Evolutionary conservation across 106 monocot species (phyloP).

Genomic region (Apostasia shenzhenica): DNA sequence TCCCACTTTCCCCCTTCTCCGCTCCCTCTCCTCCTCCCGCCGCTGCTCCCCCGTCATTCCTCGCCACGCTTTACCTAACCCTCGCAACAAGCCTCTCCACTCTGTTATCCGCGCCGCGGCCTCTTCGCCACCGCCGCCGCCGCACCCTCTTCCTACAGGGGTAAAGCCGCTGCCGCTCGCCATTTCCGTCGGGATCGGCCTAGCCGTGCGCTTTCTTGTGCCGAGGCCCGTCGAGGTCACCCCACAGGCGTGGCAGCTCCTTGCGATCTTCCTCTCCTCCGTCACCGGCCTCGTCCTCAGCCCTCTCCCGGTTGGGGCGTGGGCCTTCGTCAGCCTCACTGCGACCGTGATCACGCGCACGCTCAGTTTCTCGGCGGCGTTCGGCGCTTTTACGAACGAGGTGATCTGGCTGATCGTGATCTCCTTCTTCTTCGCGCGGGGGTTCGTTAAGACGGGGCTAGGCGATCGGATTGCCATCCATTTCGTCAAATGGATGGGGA

Average conservation of each 20-base stretch:
- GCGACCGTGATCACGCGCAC: conserved; percentile 50
- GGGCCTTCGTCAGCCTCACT: conserved; percentile 83
- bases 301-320: conserved; percentile 90
- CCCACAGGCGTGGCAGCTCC: conserved; percentile 81
- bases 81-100: neutral
- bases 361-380: conserved; percentile 69
- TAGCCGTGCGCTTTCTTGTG: conserved; percentile 61
- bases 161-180: conserved; percentile 61
- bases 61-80: conserved; percentile 2
- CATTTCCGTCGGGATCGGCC: conserved; percentile 65
- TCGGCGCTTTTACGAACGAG: conserved; percentile 75
- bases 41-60: neutral
- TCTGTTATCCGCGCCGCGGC: conserved; percentile 4
- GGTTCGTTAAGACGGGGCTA: conserved; percentile 92
- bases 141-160: conserved; percentile 18
- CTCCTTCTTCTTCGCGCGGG: conserved; percentile 95
- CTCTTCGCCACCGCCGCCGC: conserved; percentile 2
- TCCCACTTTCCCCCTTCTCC: conserved; percentile 9
- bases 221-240: conserved; percentile 65
- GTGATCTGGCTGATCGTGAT: conserved; percentile 96
- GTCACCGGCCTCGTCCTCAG: conserved; percentile 76
- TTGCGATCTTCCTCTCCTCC: conserved; percentile 85
- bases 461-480: conserved; percentile 82
- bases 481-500: conserved; percentile 91
- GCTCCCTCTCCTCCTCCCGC: conserved; percentile 5